Base-by-base conservation (phyloP, 2,329 filamentous ascomycete genomes). In the Ceratocystiopsis sp. region DNA sequence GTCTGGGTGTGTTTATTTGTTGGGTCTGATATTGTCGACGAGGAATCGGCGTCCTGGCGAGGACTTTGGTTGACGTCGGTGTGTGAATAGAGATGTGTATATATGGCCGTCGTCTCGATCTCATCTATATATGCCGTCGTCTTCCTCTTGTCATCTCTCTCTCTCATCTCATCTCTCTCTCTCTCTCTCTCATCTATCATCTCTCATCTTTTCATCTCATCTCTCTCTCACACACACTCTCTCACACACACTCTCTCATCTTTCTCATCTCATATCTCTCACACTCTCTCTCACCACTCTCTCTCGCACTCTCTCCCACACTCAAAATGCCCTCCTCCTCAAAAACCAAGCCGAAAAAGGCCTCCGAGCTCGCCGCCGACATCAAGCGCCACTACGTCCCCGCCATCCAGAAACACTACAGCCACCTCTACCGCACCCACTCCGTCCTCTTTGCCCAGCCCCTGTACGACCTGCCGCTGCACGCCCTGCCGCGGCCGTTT, bases 351-450 rank as follows among this genome's bases (percentile, higher is more conserved):
- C 69, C 69, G 38, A n/a, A n/a, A n/a, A 79, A 76, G 59, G 71
- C 75, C 13, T 74, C 78, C 36, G 79, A 84, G 50, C 73, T 85
- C 43, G 80, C 80, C 43, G 71, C 75, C 21, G 79, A 84, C 56
- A 80, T 78, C n/a, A 83, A 83, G 59, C 71, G 68, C 52, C 69
- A 69, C 46, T 81, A 78, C 55, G 78, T 84, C 49, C 79, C 80
- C 15, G 63, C 71, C 48, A 73, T 84, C 52, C 70, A 66, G 53
- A 63, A 66, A 34, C 64, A 71, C 54, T 75, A 70, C 59, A 65
- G 61, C 46, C 62, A 65, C 45, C 59, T 60, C 53, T 81, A 64
- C 66, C 67, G 67, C 15, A 67, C 68, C 5, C 69, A 65, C 50
- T 84, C 78, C 3, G 69, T 72, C 51, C 64, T 80, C 37, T 73